These are phyloP conservation scores for Lachnellula willkommii DNA, from an alignment of 2,329 filamentous ascomycete species.

Conservation along the genomic window DNA sequence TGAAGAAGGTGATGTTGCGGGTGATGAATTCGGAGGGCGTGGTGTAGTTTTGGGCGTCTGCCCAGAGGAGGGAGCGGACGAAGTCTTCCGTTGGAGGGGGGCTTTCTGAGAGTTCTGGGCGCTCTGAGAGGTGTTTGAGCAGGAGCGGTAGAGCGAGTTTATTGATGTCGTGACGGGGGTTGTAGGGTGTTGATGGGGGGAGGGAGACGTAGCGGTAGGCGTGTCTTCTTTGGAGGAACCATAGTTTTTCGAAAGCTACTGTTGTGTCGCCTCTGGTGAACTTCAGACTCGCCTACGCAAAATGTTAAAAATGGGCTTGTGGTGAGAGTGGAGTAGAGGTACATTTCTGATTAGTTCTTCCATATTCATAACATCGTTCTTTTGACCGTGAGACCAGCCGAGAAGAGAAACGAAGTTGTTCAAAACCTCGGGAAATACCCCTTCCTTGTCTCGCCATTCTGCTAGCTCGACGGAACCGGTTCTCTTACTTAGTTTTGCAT, in stretches of 20 bases:
- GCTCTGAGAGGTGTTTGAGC: conserved; percentile 15
- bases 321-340: conserved; percentile 15
- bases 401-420: conserved; percentile 80
- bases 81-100: conserved; percentile 34
- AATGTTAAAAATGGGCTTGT: conserved; percentile 3
- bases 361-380: conserved; percentile 66
- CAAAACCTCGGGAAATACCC: conserved; percentile 59
- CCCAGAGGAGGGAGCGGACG: conserved; percentile 44
- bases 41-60: conserved; percentile 53
- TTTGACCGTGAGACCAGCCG: conserved; percentile 69
- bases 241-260: conserved; percentile 74
- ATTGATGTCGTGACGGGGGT: conserved; percentile 22
- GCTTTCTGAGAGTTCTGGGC: background rate
- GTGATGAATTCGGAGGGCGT: conserved; percentile 50
- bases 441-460: conserved; percentile 49
- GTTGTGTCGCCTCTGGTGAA: conserved; percentile 89
- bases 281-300: conserved; percentile 66
- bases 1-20: conserved; percentile 55
- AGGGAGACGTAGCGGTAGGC: conserved; percentile 25
- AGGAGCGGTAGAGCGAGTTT: conserved; percentile 27
- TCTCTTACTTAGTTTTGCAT: conserved; percentile 82
- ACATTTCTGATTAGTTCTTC: conserved; percentile 65
- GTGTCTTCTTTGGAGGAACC: conserved; percentile 71
- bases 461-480: conserved; percentile 59
- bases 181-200: conserved; percentile 3